Percentiles rank a stretch among this genome's conserved stretches.
Conservation (phyloP, 140 eudicot species). For the Senecio squalidus region DNA sequence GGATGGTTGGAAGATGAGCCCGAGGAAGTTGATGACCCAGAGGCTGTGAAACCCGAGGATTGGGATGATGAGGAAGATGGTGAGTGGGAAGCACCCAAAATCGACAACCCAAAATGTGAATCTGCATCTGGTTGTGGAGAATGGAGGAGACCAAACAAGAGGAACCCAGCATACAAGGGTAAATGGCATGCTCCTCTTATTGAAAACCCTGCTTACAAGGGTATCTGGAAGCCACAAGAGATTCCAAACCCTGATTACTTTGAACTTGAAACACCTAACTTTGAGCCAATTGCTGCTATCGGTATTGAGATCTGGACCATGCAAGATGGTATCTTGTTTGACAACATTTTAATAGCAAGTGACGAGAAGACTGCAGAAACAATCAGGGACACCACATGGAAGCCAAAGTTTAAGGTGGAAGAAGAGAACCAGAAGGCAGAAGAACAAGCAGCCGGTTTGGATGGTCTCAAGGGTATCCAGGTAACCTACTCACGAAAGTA, state of each 20-base stretch:
- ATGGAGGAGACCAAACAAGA: constrained; percentile 85
- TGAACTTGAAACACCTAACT: constrained; percentile 73
- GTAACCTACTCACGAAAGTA: constrained; percentile 25
- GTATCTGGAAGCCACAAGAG: constrained; percentile 93
- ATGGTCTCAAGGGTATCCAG: constrained; percentile 68
- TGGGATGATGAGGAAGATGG: constrained; percentile 99
- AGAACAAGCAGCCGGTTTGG: constrained; percentile 52
- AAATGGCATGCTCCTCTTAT: constrained; percentile 89
- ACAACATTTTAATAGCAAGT: constrained; percentile 70
- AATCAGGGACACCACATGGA: constrained; percentile 67
- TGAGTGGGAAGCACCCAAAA: constrained; percentile 96
- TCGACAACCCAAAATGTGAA: constrained; percentile 85
- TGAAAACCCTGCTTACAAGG: constrained; percentile 94
- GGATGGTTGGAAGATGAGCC: constrained; percentile 99
- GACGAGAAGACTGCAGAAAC: constrained; percentile 72
- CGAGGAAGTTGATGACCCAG: constrained; percentile 87
- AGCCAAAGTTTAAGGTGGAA: constrained; percentile 75
- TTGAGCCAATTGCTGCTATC: constrained; percentile 91
- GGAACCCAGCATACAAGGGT: constrained; percentile 92
- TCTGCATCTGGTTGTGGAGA: constrained; percentile 90
- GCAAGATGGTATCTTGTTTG: constrained; percentile 96
- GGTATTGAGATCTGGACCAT: constrained; percentile 99
- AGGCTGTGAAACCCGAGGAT: constrained; percentile 84
- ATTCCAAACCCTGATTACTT: constrained; percentile 84
- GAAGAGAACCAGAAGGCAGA: constrained; percentile 83